Evolutionary conservation across 2,329 filamentous ascomycete genomes (phyloP), one percentile per base, ranked within the genome.

Genomic region (Neonectria sp.): DNA sequence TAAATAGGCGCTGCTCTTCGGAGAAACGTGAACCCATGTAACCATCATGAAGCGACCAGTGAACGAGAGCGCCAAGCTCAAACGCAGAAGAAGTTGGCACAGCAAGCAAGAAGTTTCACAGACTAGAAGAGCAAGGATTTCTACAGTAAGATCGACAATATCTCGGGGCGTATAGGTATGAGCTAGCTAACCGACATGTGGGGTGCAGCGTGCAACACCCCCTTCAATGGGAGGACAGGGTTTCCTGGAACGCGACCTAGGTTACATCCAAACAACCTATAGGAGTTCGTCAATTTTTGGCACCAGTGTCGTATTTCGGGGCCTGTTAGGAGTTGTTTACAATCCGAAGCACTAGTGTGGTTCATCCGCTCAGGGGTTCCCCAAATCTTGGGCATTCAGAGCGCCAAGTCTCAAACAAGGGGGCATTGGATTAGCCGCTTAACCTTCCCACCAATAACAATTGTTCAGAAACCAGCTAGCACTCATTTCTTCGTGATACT

Each of bases 281-380:
- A 17, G 15, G 6, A 40, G 15, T 40, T 40, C 37, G 15, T 17
- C 12, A 21, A 24, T 31, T 64, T 24, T 31, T 37, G 29, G 48
- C 25, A 15, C 33, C 12, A 33, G 33, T 24, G 56, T 48, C 11
- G 51, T 43, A 45, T 60, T 56, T 60, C n/a, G 24, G 11, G 52
- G 49, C 35, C 27, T 24, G 35, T 46, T 33, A 49, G 63, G 63
- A 52, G 57, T 24, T 52, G 63, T 51, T 45, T 27, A 31, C 15
- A 25, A 46, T 35, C 57, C 52, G 63, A 65, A 21, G 40, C 63
- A 65, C 57, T 65, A 21, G 63, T 53, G 45, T 51, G 57, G 51
- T 60, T 65, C 57, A 57, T 60, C 63, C 56, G 7, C 9, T 24
- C 31, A 12, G 27, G 51, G 31, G 31, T 35, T 21, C 25, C 33